phyloP scores from a whole-genome alignment of 129 eudicot species.

The Helichrysum umbraculigerum region DNA sequence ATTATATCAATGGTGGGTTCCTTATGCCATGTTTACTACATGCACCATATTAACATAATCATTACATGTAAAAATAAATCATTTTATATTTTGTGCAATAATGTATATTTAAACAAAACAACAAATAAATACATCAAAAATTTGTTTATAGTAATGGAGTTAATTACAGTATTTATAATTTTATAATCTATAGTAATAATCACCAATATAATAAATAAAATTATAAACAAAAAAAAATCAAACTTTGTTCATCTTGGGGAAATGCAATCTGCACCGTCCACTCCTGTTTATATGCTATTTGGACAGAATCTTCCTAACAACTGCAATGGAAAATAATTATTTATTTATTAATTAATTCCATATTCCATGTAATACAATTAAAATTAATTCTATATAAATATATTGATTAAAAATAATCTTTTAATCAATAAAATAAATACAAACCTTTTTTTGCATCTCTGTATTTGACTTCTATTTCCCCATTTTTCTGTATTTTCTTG shows the following conservation, averaged over 20 bases:
- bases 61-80: background rate
- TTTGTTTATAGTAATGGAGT: conserved; percentile 31
- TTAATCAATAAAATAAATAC: conserved; percentile 17
- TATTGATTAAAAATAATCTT: background rate
- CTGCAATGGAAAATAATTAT: conserved; percentile 22
- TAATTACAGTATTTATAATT: conserved; percentile 56
- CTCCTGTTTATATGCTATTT: conserved; percentile 25
- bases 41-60: background rate
- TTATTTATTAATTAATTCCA: conserved; percentile 11
- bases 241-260: conserved; percentile 35
- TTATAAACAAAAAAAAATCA: conserved; percentile 15
- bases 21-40: no score
- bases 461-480: conserved; percentile 32
- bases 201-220: background rate
- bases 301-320: conserved; percentile 40
- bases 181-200: conserved; percentile 11
- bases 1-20: background rate
- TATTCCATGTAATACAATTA: background rate
- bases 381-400: background rate
- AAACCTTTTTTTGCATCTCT: conserved; percentile 38
- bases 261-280: conserved; percentile 34
- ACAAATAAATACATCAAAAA: conserved; percentile 63
- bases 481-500: conserved; percentile 18
- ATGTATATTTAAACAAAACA: conserved; percentile 30
- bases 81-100: background rate